Percentiles rank a stretch among this genome's conserved stretches.
These are phyloP conservation scores for Serendipita indica DNA, from an alignment of 768 basidiomycete genomes.

Conservation along the genomic window DNA sequence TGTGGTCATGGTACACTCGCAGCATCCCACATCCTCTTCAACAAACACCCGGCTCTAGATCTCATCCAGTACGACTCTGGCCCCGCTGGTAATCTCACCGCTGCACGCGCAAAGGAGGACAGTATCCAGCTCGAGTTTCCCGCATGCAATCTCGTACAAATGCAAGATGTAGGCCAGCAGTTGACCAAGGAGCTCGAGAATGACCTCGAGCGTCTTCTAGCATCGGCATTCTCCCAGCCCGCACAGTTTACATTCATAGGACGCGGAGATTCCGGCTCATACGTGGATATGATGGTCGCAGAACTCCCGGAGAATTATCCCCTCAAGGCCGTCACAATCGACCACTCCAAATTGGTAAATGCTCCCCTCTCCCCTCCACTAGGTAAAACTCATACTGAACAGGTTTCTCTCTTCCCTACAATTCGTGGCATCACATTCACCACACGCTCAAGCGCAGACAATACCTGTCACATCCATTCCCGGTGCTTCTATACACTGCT, in stretches of 20 bases:
- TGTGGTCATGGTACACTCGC: constrained; percentile 26
- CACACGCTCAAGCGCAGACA: neutral
- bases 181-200: neutral
- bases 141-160: constrained; percentile 7
- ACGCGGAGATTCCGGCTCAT: constrained; percentile 5
- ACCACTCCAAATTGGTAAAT: neutral
- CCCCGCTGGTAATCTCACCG: constrained; percentile 15
- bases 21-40: constrained; percentile 19
- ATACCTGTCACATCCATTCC: neutral
- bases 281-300: constrained; percentile 12
- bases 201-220: constrained; percentile 7
- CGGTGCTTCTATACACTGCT: constrained; percentile 14
- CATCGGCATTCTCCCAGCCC: neutral
- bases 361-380: neutral
- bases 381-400: neutral
- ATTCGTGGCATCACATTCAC: neutral
- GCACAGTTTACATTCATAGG: neutral
- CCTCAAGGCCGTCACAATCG: neutral
- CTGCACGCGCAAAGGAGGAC: constrained; percentile 8
- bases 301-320: constrained; percentile 11
- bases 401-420: neutral
- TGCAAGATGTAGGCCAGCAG: constrained; percentile 7
- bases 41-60: neutral
- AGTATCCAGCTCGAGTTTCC: constrained; percentile 21
- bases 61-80: constrained; percentile 16